Conservation (phyloP, 148 eudicot species). For the Polygonum aviculare region DNA sequence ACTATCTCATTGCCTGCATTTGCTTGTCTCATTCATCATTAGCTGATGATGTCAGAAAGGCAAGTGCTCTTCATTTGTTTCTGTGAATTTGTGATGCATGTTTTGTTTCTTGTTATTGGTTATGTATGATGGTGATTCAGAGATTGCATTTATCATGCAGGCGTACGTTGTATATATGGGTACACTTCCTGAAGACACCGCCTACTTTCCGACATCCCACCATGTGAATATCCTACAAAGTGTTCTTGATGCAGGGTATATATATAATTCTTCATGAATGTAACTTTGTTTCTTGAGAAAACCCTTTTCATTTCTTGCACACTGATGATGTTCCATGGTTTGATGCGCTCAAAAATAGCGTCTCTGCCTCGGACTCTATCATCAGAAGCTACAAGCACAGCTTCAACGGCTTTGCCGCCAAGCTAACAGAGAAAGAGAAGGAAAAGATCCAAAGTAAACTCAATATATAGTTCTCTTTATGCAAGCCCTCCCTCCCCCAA, state of each 20-base stretch:
- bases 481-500: neutral
- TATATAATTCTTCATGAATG: neutral
- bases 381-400: constrained; percentile 28
- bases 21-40: neutral
- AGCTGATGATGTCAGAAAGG: constrained; percentile 11
- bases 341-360: constrained; percentile 1
- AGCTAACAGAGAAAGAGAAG: constrained; percentile 23
- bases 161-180: constrained; percentile 35
- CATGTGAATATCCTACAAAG: constrained; percentile 24
- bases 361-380: constrained; percentile 14
- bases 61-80: neutral
- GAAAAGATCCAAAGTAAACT: constrained; percentile 20
- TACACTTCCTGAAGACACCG: constrained; percentile 11
- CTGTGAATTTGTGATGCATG: neutral
- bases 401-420: constrained; percentile 38
- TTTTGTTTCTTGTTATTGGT: neutral
- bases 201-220: constrained; percentile 19
- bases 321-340: neutral
- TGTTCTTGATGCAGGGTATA: constrained; percentile 20
- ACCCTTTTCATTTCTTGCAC: neutral
- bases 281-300: neutral
- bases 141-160: constrained; percentile 12
- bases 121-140: neutral
- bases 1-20: neutral
- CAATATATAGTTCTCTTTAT: neutral